Evolutionary conservation across 441 rosid species (phyloP), one percentile per base, ranked within the genome.

Genomic region (Eugenia klotzschiana): DNA sequence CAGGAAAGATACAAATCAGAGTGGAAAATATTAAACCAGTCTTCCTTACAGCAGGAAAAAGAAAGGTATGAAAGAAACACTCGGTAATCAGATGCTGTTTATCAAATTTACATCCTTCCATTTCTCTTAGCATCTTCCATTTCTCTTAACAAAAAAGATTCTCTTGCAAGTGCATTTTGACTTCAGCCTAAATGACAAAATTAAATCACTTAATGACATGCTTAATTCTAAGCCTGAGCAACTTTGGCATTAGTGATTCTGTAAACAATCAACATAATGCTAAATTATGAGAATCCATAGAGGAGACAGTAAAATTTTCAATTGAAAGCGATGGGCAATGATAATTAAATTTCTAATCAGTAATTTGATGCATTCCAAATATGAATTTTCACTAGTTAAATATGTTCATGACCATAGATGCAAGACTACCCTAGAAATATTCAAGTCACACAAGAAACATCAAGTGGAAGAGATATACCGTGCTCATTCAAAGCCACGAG

Each of bases 401-500:
- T 33, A 69, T 69, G n/a, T 69, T 20, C 46, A 20, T 37, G 77
- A 37, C 8, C 56, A 51, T 27, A 22, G 14, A 79, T 51, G 25
- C 57, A 51, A 26, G 40, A 23, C 81, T 79, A 10, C n/a, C 57
- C 56, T 51, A 13, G 56, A 50, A 53, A 51, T 50, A 79, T 25
- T 79, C 46, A 15, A 53, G 25, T 50, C 29, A 41, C 40, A 60
- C 23, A 79, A 10, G 25, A 69, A 72, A 73, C 50, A 55, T 77
- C 29, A 57, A 84, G 86, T 57, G 82, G 73, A 83, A 80, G 80
- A 83, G 84, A 87, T 80, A 89, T 91, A 97, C 99, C 99, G 82
- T 89, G 84, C 88, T 94, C 94, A 91, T 97, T 96, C 86, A 97
- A 89, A 74, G 99, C 96, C 81, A 97, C 89, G 27, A 95, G 85